These are phyloP conservation scores for Cladophialophora bantiana DNA, from an alignment of 2,329 filamentous ascomycete species.

Conservation along the genomic window DNA sequence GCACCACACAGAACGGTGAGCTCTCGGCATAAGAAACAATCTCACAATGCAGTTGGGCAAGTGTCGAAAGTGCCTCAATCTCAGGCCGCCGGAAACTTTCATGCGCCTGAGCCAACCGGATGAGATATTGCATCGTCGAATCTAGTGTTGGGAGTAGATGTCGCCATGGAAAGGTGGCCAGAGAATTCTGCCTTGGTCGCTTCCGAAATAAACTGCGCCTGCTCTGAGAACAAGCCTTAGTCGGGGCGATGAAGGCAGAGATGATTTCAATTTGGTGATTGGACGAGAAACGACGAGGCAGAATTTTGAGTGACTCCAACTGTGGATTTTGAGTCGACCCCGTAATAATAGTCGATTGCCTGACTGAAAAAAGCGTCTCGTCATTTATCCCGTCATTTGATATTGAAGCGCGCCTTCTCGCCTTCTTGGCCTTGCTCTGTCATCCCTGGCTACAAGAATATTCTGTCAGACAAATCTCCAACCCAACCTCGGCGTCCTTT, in stretches of 20 bases:
- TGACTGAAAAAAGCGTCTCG: background rate
- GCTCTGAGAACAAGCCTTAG: background rate
- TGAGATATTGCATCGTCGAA: conserved; percentile 72
- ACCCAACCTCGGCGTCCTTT: background rate
- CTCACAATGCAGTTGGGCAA: conserved; percentile 69
- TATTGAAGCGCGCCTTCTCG: too few relatives aligned
- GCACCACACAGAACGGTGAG: conserved; percentile 84
- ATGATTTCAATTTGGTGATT: background rate
- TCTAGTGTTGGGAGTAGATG: background rate
- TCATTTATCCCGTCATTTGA: background rate
- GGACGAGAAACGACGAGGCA: conserved; percentile 3
- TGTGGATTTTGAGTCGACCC: background rate
- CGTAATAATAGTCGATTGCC: background rate
- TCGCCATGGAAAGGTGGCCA: background rate
- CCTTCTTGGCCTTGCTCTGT: too few relatives aligned
- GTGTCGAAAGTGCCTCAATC: conserved; percentile 74
- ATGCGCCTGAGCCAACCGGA: conserved; percentile 88
- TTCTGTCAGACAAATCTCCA: background rate
- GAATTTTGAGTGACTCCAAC: conserved; percentile 9
- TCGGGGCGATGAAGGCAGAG: background rate
- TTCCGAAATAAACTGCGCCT: background rate
- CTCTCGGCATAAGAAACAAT: conserved; percentile 76
- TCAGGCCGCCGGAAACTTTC: conserved; percentile 90
- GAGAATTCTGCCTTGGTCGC: conserved; percentile 7
- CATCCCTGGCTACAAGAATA: too few relatives aligned